phyloP scores from a whole-genome alignment of 2,329 filamentous ascomycete genomes.

The Diplodia seriata region DNA sequence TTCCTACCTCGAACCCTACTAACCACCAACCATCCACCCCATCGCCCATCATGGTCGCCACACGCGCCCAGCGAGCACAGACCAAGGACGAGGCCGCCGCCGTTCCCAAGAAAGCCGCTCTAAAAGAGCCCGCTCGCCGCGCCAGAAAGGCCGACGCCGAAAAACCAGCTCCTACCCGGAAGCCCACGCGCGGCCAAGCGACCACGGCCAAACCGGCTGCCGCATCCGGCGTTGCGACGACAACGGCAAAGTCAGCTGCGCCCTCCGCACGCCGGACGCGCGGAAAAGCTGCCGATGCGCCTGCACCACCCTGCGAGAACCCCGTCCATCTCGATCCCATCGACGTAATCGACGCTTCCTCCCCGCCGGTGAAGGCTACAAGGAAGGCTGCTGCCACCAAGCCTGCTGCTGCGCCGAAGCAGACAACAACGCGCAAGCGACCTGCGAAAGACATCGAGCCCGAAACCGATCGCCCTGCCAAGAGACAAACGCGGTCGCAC shows the following conservation, averaged over 20 bases:
- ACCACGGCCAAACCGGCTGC: neutral
- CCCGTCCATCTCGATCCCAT: neutral
- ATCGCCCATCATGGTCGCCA: constrained; percentile 32
- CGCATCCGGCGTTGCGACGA: neutral
- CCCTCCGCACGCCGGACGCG: constrained; percentile 28
- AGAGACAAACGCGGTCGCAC: constrained; percentile 21
- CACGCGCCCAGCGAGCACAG: constrained; percentile 32
- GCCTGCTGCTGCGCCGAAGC: neutral
- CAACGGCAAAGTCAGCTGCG: constrained; percentile 20
- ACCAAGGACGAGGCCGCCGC: constrained; percentile 30
- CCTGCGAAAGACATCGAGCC: constrained; percentile 27
- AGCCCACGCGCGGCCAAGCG: constrained; percentile 8
- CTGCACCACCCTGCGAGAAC: neutral
- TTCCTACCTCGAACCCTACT: constrained; percentile 21
- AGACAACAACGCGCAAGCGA: constrained; percentile 19
- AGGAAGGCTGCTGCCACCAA: constrained; percentile 18
- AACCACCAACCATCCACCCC: neutral
- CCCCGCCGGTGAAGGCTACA: constrained; percentile 1
- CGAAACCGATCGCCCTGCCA: constrained; percentile 21
- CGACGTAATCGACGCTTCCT: neutral
- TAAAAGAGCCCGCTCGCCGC: constrained; percentile 27
- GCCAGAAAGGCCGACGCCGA: constrained; percentile 22
- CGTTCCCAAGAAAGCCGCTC: constrained; percentile 19
- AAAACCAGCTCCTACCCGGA: constrained; percentile 15
- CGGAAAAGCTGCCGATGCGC: constrained; percentile 28